phyloP scores from a whole-genome alignment of 1,284 basidiomycete species.

The Cryptococcus sp. region DNA sequence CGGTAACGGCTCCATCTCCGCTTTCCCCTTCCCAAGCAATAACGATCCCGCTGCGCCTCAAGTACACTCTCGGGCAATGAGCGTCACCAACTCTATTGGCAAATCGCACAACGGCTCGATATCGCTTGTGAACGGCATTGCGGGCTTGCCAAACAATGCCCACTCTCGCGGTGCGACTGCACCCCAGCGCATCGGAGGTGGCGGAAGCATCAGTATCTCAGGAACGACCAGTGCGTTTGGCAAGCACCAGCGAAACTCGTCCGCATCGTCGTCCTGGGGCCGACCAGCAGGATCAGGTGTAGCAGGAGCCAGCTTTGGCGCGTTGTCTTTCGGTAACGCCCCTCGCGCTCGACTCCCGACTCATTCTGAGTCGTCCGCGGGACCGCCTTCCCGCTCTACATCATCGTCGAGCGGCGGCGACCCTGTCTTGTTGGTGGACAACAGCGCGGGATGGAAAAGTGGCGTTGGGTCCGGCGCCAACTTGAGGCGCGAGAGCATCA shows the following conservation, averaged over 20 bases:
- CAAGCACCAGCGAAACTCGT: constrained; percentile 33
- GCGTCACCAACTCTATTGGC: constrained; percentile 16
- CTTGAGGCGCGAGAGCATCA: constrained; percentile 43
- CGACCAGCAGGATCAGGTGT: constrained; percentile 9
- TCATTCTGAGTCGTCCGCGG: constrained; percentile 41
- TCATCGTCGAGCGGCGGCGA: constrained; percentile 23
- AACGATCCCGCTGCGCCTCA: constrained; percentile 21
- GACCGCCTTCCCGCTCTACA: constrained; percentile 21
- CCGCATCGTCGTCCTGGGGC: constrained; percentile 38
- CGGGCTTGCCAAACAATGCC: not conserved
- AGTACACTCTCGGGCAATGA: constrained; percentile 21
- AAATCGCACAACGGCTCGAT: constrained; percentile 16
- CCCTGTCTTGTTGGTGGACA: constrained; percentile 33
- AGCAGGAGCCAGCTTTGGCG: constrained; percentile 14
- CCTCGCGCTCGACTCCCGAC: constrained; percentile 39
- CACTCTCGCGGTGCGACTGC: constrained; percentile 12
- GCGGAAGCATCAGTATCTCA: constrained; percentile 7
- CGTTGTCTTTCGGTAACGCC: constrained; percentile 9
- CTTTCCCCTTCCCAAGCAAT: constrained; percentile 18
- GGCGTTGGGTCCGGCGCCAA: constrained; percentile 10
- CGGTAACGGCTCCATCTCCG: constrained; percentile 14
- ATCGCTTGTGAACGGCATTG: constrained; percentile 8
- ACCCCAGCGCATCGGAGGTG: constrained; percentile 13
- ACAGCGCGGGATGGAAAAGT: not conserved
- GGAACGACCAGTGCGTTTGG: not conserved